Base-by-base conservation (phyloP, 140 eudicot species). In the Oenanthe javanica region DNA sequence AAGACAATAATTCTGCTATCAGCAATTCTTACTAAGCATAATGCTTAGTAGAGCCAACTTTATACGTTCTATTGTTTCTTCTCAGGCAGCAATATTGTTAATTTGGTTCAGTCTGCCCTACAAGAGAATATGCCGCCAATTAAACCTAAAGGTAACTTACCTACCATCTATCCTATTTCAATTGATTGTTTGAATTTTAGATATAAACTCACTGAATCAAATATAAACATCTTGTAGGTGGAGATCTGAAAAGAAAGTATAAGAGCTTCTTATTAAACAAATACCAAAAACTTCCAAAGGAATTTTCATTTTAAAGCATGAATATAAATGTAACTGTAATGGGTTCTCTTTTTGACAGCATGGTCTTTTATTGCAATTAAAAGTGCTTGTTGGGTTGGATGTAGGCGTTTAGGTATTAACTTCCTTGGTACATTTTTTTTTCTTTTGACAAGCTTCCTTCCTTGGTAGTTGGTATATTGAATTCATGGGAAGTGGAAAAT, bases 221-320 rank as follows among this genome's bases (percentile, higher is more conserved):
- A 12, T 50, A 14, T 11, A 81, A 81, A 78, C 55, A 78, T 81
- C 38, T 79, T 82, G 66, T 83, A 86, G 89, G 86, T 49, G 86
- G 86, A 83, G 86, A 77, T 50, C 84, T 86, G 27, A 79, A 42
- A 76, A 46, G 78, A 72, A 77, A 43, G 78, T 86, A 83, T 79
- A 86, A 86, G 81, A 83, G 81, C 51, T 83, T 86, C 48, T 27
- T 86, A 78, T 57, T 83, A 11, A 48, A 57, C 82, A 86, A 71
- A 78, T 83, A 76, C 27, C 80, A 43, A 50, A 61, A 71, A 45
- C 71, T 86, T 67, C 86, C 89, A 25, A 81, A 80, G 81, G 81
- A 83, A 9, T 86, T 86, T 67, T 83, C 70, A 4, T 83, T 86
- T 67, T 86, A 70, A 75, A 21, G 38, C 40, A n/a, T 23, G 11